Evolutionary conservation across 768 basidiomycete species (phyloP).

Genomic region (Udeniomyces megalosporus): DNA sequence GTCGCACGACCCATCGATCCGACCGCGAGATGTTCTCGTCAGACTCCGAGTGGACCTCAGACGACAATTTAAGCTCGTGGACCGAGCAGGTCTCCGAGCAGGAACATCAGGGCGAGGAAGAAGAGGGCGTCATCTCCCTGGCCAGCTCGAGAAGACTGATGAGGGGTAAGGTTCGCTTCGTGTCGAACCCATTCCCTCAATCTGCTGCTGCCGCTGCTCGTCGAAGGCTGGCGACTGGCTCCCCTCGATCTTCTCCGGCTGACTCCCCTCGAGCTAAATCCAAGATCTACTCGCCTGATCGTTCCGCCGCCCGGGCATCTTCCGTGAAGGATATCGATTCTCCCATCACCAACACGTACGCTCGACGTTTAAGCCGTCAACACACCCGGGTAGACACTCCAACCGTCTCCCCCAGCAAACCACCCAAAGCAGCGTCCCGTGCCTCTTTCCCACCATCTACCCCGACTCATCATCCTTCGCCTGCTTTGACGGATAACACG

Average conservation of each 20-base stretch:
- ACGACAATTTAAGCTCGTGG: not conserved
- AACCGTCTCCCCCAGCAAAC: no score
- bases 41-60: conserved; percentile 9
- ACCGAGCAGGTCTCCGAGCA: not conserved
- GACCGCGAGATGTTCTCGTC: no score
- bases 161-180: not conserved
- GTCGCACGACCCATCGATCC: no score
- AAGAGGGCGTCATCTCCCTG: not conserved
- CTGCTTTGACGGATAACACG: not conserved
- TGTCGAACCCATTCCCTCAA: not conserved
- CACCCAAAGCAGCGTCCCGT: no score
- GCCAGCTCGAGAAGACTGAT: not conserved
- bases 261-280: no score
- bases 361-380: no score
- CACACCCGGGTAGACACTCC: no score
- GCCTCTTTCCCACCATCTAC: not conserved
- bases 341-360: not conserved
- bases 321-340: not conserved
- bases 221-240: no score
- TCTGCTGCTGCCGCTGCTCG: no score
- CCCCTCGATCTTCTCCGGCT: no score
- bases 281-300: not conserved
- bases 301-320: not conserved
- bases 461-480: not conserved
- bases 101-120: not conserved